These are phyloP conservation scores for Rhododendron ovatum DNA, from an alignment of 148 eudicot species.

Conservation along the genomic window DNA sequence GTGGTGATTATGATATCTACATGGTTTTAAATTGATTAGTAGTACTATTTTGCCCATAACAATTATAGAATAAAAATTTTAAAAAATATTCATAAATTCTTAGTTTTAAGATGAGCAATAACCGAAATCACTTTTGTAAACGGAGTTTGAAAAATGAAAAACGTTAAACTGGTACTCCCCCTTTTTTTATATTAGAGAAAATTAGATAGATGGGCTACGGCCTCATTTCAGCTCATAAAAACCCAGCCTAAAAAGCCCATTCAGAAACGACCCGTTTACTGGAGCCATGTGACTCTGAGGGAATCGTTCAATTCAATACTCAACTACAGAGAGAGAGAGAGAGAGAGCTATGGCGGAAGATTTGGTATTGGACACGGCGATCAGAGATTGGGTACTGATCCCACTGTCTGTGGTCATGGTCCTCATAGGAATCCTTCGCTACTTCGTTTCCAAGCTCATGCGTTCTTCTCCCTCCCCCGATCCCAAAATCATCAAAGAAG, in stretches of 20 bases:
- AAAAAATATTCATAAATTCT: too few species aligned
- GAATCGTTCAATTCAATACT: not conserved
- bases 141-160: too few species aligned
- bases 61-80: too few species aligned
- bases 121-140: too few species aligned
- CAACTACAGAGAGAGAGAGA: not conserved
- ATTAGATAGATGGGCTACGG: not conserved
- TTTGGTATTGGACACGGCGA: constrained; percentile 86
- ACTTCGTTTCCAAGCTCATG: constrained; percentile 96
- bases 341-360: constrained; percentile 67
- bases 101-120: too few species aligned
- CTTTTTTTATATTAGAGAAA: too few species aligned
- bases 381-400: constrained; percentile 92
- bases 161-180: not conserved
- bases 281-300: not conserved
- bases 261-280: not conserved
- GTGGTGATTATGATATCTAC: not conserved
- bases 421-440: constrained; percentile 84
- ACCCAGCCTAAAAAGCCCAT: not conserved
- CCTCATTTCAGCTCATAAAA: not conserved
- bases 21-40: too few species aligned
- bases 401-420: constrained; percentile 93
- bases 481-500: constrained; percentile 92
- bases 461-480: constrained; percentile 67
- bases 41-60: not conserved